These are phyloP conservation scores for Tilletia horrida DNA, from an alignment of 1,284 basidiomycete genomes.

Conservation along the genomic window DNA sequence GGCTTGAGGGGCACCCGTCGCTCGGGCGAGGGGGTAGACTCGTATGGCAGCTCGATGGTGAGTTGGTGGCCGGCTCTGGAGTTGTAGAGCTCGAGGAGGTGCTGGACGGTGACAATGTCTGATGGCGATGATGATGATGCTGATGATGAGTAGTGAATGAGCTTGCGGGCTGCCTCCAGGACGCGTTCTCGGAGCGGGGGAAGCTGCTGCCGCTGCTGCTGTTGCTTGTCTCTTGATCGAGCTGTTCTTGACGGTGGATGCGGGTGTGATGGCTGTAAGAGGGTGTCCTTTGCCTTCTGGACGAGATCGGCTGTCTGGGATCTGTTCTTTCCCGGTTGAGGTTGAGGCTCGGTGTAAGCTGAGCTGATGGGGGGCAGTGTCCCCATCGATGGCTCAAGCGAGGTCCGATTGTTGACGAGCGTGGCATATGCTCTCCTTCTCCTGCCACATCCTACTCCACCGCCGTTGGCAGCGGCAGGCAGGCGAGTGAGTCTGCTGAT, in stretches of 20 bases:
- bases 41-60: constrained; percentile 49
- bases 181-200: not conserved
- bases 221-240: not conserved
- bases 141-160: not conserved
- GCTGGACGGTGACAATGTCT: constrained; percentile 17
- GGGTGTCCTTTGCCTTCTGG: constrained; percentile 1
- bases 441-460: too few species aligned
- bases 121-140: not conserved
- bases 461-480: too few species aligned
- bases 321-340: too few species aligned
- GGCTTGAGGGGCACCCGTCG: constrained; percentile 37
- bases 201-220: not conserved
- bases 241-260: not conserved
- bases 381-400: constrained; percentile 6
- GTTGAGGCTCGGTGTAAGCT: too few species aligned
- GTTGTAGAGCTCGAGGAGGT: constrained; percentile 29
- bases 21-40: constrained; percentile 34
- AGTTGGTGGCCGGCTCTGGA: constrained; percentile 35
- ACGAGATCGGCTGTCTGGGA: too few species aligned
- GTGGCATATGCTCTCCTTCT: too few species aligned
- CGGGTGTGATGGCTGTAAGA: not conserved
- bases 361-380: not conserved
- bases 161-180: constrained; percentile 9
- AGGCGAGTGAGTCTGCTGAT: too few species aligned
- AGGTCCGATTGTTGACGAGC: not conserved